Evolutionary conservation across 257 asterid genomes (phyloP).

Genomic region (Verbascum thapsus): DNA sequence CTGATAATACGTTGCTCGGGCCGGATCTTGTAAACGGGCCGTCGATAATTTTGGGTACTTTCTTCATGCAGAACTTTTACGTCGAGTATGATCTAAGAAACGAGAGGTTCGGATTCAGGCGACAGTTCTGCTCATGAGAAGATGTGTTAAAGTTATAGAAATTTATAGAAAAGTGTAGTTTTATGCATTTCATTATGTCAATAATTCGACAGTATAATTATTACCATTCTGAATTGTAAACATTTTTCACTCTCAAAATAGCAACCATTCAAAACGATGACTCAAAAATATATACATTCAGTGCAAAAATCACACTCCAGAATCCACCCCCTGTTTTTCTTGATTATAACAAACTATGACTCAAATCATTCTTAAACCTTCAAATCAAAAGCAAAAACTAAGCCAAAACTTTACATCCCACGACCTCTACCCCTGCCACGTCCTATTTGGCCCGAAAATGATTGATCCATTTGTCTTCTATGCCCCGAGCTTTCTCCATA

Average conservation of each 20-base stretch:
- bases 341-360: too few species aligned
- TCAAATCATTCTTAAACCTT: too few species aligned
- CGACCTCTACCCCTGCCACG: conserved; percentile 25
- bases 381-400: too few species aligned
- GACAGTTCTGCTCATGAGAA: conserved; percentile 51
- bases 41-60: conserved; percentile 76
- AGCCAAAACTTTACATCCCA: not conserved
- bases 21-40: conserved; percentile 55
- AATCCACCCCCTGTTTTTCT: too few species aligned
- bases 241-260: too few species aligned
- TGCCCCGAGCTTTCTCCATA: not conserved
- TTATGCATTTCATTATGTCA: too few species aligned
- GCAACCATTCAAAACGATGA: too few species aligned
- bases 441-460: not conserved
- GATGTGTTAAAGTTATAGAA: not conserved
- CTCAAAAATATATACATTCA: too few species aligned
- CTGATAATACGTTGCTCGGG: conserved; percentile 43
- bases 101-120: conserved; percentile 70
- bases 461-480: not conserved
- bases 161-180: not conserved
- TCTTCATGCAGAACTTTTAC: conserved; percentile 76
- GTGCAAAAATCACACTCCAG: too few species aligned
- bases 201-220: too few species aligned
- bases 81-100: conserved; percentile 79
- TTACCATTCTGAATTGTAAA: too few species aligned